Conservation (phyloP, 805 yeast genomes). For the Candida pseudofarinosa region DNA sequence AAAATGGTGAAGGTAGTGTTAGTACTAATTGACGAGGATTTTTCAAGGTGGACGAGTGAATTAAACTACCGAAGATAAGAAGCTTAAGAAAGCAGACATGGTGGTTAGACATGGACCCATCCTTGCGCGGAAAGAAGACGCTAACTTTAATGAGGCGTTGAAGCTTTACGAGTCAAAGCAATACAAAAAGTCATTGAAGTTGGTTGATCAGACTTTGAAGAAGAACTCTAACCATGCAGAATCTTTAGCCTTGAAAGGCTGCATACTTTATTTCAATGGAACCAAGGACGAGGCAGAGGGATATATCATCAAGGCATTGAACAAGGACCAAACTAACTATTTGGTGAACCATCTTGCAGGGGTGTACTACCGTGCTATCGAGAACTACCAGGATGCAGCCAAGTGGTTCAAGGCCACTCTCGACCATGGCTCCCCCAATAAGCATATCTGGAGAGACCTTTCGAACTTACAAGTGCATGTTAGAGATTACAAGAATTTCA, state of each 20-base stretch:
- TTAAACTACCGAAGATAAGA: neutral
- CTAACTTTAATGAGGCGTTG: conserved; percentile 75
- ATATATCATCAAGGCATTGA: conserved; percentile 57
- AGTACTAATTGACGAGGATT: neutral
- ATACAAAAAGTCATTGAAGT: conserved; percentile 78
- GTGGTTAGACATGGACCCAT: conserved; percentile 27
- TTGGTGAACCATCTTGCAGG: conserved; percentile 85
- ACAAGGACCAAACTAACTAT: conserved; percentile 57
- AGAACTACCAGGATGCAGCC: conserved; percentile 71
- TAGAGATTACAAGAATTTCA: conserved; percentile 64
- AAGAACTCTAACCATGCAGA: conserved; percentile 75
- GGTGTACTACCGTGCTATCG: conserved; percentile 67
- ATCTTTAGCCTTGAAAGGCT: conserved; percentile 80
- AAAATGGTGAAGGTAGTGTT: neutral
- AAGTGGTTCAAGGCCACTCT: conserved; percentile 72
- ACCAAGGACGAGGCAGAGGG: conserved; percentile 61
- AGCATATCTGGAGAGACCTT: conserved; percentile 76
- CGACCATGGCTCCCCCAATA: conserved; percentile 74
- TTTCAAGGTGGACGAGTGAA: neutral
- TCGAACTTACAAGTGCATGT: conserved; percentile 74
- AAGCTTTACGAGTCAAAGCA: conserved; percentile 79
- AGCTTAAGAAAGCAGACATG: conserved; percentile 7
- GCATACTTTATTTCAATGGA: conserved; percentile 55
- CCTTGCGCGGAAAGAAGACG: conserved; percentile 59
- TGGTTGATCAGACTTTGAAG: conserved; percentile 71